These are phyloP conservation scores for Scenedesmus sp. DNA, from an alignment of 163 green algal species.

Conservation along the genomic window DNA sequence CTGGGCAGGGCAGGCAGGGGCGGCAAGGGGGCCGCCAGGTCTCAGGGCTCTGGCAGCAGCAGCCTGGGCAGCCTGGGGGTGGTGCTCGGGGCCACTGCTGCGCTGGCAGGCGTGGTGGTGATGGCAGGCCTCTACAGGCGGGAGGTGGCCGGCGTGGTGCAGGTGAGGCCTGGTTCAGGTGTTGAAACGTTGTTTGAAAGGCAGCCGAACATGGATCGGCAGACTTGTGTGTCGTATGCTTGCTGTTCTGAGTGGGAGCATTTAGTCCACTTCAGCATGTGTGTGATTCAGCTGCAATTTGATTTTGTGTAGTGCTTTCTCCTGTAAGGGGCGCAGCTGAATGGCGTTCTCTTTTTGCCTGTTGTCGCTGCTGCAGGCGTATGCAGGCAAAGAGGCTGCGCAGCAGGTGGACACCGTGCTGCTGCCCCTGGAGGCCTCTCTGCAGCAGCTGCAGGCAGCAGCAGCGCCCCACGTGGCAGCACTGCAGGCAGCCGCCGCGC, in stretches of 20 bases:
- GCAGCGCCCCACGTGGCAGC: slow-evolving; percentile 25
- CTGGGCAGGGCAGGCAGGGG: background rate
- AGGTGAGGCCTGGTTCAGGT: background rate
- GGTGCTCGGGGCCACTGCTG: background rate
- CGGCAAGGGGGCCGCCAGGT: background rate
- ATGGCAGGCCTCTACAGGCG: slow-evolving; percentile 33
- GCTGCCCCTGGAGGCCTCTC: background rate
- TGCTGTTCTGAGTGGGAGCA: no score
- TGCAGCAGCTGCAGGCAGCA: slow-evolving; percentile 4
- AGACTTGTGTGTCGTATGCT: no score
- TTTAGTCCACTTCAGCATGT: no score
- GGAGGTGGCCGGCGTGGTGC: slow-evolving; percentile 46
- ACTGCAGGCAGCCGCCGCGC: background rate
- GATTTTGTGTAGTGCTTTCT: background rate
- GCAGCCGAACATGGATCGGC: no score
- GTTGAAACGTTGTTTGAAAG: no score
- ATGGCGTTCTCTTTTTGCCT: background rate
- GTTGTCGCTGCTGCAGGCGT: background rate
- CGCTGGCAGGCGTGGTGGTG: slow-evolving; percentile 8
- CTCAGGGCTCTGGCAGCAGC: background rate
- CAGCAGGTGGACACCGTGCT: slow-evolving; percentile 46
- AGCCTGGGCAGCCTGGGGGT: background rate
- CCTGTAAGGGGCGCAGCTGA: background rate
- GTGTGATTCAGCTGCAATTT: background rate
- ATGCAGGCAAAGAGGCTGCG: slow-evolving; percentile 29